Evolutionary conservation across 2,329 filamentous ascomycete genomes (phyloP), one percentile per base, ranked within the genome.

Genomic region (Fusarium abutilonis): DNA sequence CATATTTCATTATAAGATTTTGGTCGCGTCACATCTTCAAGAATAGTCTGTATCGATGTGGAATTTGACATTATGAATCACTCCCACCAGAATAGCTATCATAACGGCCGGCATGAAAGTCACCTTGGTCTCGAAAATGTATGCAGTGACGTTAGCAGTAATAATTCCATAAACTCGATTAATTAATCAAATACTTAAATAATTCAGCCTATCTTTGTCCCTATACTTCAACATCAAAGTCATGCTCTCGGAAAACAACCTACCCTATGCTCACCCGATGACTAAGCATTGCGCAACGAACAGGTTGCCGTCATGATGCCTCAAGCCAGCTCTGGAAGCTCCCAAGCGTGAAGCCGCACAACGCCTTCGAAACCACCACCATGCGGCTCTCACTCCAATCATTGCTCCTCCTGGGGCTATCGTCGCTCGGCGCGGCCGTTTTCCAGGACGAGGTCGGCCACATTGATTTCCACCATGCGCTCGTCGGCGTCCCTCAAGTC

Each of bases 391-490:
- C 73, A 66, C 47, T 77, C 50, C 71, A 74, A 67, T 70, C 74
- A 63, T 70, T 70, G 59, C 69, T 78, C 36, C 70, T 80, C 28
- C 69, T 79, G 66, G 77, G 73, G 64, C 72, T 79, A 42, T 75
- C 77, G 52, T 71, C 77, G 44, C 69, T 79, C 43, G 79, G 85
- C 47, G 69, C 68, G 7, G 91, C 93, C 65, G 87, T 98, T 58
- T 97, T 93, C 79, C 83, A 86, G 68, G 95, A 99, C 74, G 94
- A 99, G 77, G 93, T 96, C 67, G 93, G 89, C 79, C 85, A 92
- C 70, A 86, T 96, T 75, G 95, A 99, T 78, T 98, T 93, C 80
- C 94, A 98, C 78, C 88, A 96, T 79, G 87, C 91, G 65, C 88
- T 98, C 44, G 81, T 99, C 71, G 95, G 95, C 72, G 79, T 91